These are phyloP conservation scores for Trichosporon faecale DNA, from an alignment of 1,284 basidiomycete genomes.

Conservation along the genomic window DNA sequence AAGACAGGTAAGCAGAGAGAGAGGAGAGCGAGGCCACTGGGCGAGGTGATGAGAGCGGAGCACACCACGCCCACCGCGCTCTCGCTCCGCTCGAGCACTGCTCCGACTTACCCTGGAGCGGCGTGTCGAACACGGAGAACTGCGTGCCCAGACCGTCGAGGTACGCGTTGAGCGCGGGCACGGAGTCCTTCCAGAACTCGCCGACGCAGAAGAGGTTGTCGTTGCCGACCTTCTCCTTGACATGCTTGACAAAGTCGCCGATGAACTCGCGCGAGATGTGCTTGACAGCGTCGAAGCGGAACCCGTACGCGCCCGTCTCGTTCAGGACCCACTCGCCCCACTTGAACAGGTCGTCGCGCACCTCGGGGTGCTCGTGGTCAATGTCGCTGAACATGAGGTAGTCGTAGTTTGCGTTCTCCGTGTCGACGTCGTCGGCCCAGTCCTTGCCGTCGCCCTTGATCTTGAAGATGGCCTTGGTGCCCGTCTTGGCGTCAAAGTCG, in stretches of 20 bases:
- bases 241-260: conserved; percentile 57
- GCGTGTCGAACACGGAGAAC: conserved; percentile 60
- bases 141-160: conserved; percentile 54
- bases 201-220: conserved; percentile 56
- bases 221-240: conserved; percentile 52
- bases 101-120: conserved; percentile 50
- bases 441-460: conserved; percentile 59
- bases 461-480: conserved; percentile 61
- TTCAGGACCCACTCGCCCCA: conserved; percentile 62
- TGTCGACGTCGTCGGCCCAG: conserved; percentile 57
- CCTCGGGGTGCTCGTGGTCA: conserved; percentile 79
- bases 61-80: no score
- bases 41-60: no score
- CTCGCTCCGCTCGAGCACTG: not conserved
- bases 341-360: conserved; percentile 53
- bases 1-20: no score
- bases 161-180: conserved; percentile 42
- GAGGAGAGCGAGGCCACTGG: no score
- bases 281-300: conserved; percentile 85
- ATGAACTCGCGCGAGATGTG: conserved; percentile 55
- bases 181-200: conserved; percentile 58
- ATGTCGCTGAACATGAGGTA: conserved; percentile 55
- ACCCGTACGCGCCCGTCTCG: conserved; percentile 75
- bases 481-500: conserved; percentile 75
- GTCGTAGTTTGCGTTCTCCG: conserved; percentile 55